These are phyloP conservation scores for Alnus rubra DNA, from an alignment of 306 rosid genomes.

Conservation along the genomic window DNA sequence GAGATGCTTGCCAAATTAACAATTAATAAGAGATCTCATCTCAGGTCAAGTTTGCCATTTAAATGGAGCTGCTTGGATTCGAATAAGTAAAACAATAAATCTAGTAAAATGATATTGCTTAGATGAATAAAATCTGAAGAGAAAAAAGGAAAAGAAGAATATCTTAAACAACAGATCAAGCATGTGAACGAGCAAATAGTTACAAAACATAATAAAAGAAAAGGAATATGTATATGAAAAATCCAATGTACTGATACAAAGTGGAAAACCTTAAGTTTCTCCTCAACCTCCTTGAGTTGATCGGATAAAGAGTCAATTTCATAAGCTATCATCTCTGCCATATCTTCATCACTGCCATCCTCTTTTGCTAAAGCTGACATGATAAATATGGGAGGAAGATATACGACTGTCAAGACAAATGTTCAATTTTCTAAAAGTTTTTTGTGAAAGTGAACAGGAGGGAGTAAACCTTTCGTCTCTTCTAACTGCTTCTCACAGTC, in stretches of 20 bases:
- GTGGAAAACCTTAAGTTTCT: slow-evolving; percentile 58
- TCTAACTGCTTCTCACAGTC: slow-evolving; percentile 80
- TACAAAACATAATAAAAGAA: not conserved
- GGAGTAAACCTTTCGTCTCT: slow-evolving; percentile 74
- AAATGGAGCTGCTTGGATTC: slow-evolving; percentile 2
- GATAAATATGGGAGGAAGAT: slow-evolving; percentile 15
- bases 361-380: slow-evolving; percentile 78
- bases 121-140: not conserved
- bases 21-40: not conserved
- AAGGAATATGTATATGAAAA: slow-evolving; percentile 15
- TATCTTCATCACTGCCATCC: slow-evolving; percentile 77
- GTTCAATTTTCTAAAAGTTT: not conserved
- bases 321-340: slow-evolving; percentile 80
- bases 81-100: slow-evolving; percentile 17
- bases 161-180: not conserved
- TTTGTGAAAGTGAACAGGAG: slow-evolving; percentile 4
- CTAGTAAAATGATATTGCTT: slow-evolving; percentile 16
- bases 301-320: slow-evolving; percentile 66
- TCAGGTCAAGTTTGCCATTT: slow-evolving; percentile 9
- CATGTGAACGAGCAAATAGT: slow-evolving; percentile 3
- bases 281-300: slow-evolving; percentile 71
- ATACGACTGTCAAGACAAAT: slow-evolving; percentile 10
- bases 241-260: slow-evolving; percentile 25
- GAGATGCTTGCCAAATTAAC: not conserved
- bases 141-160: not conserved